These are phyloP conservation scores for Cercospora sojina DNA, from an alignment of 2,329 filamentous ascomycete genomes.

Conservation along the genomic window DNA sequence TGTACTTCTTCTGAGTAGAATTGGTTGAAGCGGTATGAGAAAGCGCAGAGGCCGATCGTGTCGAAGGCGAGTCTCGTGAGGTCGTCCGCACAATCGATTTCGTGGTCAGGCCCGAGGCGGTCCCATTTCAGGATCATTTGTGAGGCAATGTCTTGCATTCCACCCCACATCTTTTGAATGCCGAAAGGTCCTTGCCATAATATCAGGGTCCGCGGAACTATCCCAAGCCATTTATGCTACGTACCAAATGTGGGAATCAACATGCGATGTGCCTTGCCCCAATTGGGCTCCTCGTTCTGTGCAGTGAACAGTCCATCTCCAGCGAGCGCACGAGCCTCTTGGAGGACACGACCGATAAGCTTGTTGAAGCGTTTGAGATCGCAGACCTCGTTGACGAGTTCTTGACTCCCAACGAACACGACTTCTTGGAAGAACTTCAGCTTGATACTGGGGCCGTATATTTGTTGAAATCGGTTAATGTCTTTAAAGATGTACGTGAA, in stretches of 20 bases:
- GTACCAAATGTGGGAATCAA: conserved; percentile 50
- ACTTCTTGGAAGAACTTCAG: conserved; percentile 17
- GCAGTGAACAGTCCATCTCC: conserved; percentile 45
- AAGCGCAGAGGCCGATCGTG: no score
- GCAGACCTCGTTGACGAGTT: conserved; percentile 43
- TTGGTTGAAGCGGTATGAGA: no score
- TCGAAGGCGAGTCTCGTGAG: no score
- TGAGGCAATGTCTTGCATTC: conserved; percentile 51
- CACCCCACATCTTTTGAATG: conserved; percentile 13
- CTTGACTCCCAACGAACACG: no score
- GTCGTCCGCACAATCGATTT: conserved; percentile 63
- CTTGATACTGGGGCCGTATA: conserved; percentile 28
- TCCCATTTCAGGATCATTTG: conserved; percentile 70
- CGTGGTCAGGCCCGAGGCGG: conserved; percentile 51
- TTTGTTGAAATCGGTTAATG: conserved; percentile 21
- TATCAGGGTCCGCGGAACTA: not conserved
- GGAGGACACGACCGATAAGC: conserved; percentile 51
- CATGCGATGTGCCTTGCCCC: conserved; percentile 44
- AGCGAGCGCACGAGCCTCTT: conserved; percentile 59
- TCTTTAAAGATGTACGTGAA: conserved; percentile 15
- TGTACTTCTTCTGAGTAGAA: no score
- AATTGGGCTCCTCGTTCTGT: conserved; percentile 42
- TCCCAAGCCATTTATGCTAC: conserved; percentile 45
- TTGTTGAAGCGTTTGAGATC: conserved; percentile 56
- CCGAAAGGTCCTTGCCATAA: not conserved